Evolutionary conservation across 805 yeast genomes (phyloP), one percentile per base, ranked within the genome.

Genomic region (Wickerhamiella australiensis): DNA sequence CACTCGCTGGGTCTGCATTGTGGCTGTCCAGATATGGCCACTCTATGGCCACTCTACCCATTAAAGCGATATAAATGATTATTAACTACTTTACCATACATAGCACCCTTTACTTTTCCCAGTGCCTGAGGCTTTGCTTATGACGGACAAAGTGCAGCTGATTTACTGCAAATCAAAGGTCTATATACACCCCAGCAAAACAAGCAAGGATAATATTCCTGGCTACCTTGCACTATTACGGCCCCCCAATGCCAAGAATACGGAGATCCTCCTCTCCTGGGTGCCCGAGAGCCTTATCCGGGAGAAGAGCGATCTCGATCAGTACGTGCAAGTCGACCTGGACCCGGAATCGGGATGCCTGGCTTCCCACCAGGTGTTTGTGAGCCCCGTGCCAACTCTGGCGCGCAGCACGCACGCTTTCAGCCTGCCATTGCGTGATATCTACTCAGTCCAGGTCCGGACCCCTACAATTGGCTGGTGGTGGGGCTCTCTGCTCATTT

Each of bases 401-500:
- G 70, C 79, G 2, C 59, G 76, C 21, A 62, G 78, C 1, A 75
- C 85, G 1, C 85, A 78, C 65, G 78, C 88, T 5, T 87, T 87
- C 65, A 75, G 82, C 3, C 62, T 81, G 18, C 73, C 78, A 15
- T 62, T 84, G 25, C 61, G 75, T 33, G 74, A 73, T 52, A 61
- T 90, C 4, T 90, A 79, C 63, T 83, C 95, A 22, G 71, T 92
- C 37, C 95, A 88, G 63, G 75, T 82, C 11, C 73, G 96, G 49
- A 80, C 80, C 2, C 96, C 96, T 5, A 79, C 87, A 2, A 68
- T 78, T 13, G 94, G 88, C 1, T 80, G 87, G 78, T 90, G 96
- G 96, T 78, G 76, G 66, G 99, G 99, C 0, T 84, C 95, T 0
- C 68, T 90, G 13, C 69, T 86, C 1, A 64, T 92, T 25, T 81